Conservation (phyloP, 257 asterid species). For the Solanum corneliomulleri region DNA sequence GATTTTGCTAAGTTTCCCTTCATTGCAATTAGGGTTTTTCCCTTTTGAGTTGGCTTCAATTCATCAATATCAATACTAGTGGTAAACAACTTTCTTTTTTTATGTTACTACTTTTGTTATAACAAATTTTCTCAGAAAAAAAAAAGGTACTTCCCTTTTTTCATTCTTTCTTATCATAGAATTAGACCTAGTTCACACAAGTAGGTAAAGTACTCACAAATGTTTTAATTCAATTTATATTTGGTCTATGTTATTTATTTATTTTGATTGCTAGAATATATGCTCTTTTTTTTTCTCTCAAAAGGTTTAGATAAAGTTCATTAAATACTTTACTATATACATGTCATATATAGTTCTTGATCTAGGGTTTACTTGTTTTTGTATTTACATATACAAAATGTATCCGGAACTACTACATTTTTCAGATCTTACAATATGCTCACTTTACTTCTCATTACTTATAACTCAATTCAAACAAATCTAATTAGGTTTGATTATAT, state of each 20-base stretch:
- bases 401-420: background rate
- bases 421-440: background rate
- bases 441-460: background rate
- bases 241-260: background rate
- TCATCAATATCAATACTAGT: background rate
- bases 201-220: background rate
- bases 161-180: background rate
- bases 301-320: background rate
- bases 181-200: background rate
- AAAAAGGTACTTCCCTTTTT: background rate
- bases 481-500: background rate
- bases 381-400: background rate
- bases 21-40: slow-evolving; percentile 26
- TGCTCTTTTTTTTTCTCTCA: background rate
- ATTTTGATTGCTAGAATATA: background rate
- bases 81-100: background rate
- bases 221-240: background rate
- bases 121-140: background rate
- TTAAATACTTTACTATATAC: background rate
- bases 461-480: background rate
- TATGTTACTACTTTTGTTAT: background rate
- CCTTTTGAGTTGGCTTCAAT: background rate
- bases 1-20: background rate
- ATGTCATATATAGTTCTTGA: background rate
- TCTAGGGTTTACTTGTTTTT: background rate